Evolutionary conservation across 1,284 basidiomycete species (phyloP).

Genomic region (Ceratobasidium sp.): DNA sequence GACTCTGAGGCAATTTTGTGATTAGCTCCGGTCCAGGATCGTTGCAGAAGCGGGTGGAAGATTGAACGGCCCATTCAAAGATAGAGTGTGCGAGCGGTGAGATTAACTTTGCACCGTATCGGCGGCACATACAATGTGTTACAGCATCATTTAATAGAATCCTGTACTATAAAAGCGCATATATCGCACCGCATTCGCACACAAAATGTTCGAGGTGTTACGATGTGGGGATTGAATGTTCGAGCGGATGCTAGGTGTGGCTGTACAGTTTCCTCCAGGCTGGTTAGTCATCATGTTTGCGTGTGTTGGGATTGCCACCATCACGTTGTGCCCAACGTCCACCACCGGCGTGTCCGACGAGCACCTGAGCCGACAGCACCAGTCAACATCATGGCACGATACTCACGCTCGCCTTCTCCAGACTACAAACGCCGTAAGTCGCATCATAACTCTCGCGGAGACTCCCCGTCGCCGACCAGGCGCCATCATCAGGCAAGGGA

Average conservation of each 20-base stretch:
- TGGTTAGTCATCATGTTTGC: constrained; percentile 7
- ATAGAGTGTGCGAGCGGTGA: background rate
- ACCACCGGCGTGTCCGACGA: constrained; percentile 16
- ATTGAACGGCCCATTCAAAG: background rate
- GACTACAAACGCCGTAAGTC: constrained; percentile 89
- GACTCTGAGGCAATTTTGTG: background rate
- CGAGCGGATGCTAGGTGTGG: no score
- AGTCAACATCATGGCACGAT: constrained; percentile 56
- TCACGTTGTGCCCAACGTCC: constrained; percentile 33
- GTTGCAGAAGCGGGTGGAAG: background rate
- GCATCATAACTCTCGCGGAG: constrained; percentile 44
- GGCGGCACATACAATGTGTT: background rate
- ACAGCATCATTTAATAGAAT: no score
- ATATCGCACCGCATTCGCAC: no score
- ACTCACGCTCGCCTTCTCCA: constrained; percentile 83
- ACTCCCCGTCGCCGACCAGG: constrained; percentile 90
- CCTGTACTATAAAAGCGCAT: no score
- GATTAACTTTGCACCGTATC: background rate
- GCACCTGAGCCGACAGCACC: background rate
- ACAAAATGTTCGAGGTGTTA: no score
- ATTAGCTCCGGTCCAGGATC: background rate
- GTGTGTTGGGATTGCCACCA: constrained; percentile 9
- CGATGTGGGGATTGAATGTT: no score
- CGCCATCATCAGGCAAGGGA: constrained; percentile 76
- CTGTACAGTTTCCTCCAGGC: no score